Evolutionary conservation across 2,329 filamentous ascomycete species (phyloP).

Genomic region (Trichocomaceae sp.): DNA sequence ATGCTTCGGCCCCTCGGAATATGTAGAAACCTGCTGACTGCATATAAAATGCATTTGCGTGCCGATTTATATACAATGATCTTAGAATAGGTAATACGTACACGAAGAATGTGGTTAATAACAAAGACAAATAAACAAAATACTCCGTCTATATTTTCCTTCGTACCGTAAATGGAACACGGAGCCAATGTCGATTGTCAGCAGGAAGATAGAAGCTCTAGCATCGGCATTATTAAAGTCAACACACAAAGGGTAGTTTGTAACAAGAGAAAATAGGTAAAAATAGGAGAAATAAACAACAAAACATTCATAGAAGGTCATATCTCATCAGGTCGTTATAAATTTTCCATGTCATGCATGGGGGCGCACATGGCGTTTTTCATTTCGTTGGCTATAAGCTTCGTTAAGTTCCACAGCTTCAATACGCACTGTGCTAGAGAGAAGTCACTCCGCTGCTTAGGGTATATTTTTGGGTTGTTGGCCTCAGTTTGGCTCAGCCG

Average conservation of each 20-base stretch:
- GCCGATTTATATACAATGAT: background rate
- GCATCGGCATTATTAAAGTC: background rate
- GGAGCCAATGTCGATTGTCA: background rate
- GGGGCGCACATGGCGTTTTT: background rate
- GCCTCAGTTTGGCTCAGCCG: background rate
- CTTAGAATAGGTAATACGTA: background rate
- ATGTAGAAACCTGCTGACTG: background rate
- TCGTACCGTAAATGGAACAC: background rate
- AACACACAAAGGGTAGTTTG: background rate
- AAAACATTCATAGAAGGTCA: background rate
- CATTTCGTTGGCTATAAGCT: background rate
- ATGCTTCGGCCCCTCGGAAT: background rate
- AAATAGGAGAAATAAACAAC: background rate
- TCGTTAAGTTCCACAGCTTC: background rate
- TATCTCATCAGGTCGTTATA: background rate
- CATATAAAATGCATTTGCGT: background rate
- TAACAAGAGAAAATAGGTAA: background rate
- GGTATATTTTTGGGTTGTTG: background rate
- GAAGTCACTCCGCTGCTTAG: background rate
- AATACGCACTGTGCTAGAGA: background rate
- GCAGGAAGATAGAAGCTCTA: background rate
- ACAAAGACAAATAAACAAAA: background rate
- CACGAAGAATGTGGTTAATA: background rate
- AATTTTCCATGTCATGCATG: background rate
- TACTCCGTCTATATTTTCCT: background rate